Percentiles rank a stretch among this genome's conserved stretches.
Conservation (phyloP, 1,284 basidiomycete genomes). For the Leucoagaricus sp. region DNA sequence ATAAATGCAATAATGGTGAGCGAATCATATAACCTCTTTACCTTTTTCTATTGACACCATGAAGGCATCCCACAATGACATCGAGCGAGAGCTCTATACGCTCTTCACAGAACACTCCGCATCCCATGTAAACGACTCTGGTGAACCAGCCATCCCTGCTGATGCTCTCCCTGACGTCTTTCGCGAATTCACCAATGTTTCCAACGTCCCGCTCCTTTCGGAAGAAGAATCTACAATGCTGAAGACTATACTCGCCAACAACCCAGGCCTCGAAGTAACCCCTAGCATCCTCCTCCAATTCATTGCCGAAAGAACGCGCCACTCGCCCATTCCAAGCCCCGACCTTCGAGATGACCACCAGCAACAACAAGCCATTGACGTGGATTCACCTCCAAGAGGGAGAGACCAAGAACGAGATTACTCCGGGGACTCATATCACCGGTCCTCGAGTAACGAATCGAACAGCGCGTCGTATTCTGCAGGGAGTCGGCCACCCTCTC, state of each 20-base stretch:
- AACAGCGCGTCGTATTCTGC: constrained; percentile 38
- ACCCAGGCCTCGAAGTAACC: constrained; percentile 68
- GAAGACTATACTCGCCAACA: constrained; percentile 51
- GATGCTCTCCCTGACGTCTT: constrained; percentile 69
- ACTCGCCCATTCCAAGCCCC: constrained; percentile 41
- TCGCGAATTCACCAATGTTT: constrained; percentile 55
- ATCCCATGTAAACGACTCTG: constrained; percentile 52
- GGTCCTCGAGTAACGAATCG: constrained; percentile 62
- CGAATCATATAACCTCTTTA: neutral
- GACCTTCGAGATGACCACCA: constrained; percentile 15
- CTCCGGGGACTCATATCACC: constrained; percentile 27
- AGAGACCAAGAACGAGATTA: constrained; percentile 37
- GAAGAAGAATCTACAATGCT: constrained; percentile 60
- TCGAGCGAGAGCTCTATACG: constrained; percentile 64
- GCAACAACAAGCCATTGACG: constrained; percentile 18
- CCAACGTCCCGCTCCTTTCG: constrained; percentile 55
- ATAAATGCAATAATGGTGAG: constrained; percentile 1
- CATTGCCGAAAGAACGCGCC: constrained; percentile 61
- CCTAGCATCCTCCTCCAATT: constrained; percentile 65
- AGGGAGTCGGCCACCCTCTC: constrained; percentile 45
- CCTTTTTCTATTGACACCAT: neutral
- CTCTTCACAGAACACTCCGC: constrained; percentile 66
- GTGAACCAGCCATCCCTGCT: constrained; percentile 64
- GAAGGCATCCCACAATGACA: constrained; percentile 64
- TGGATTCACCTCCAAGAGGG: constrained; percentile 23